Evolutionary conservation across 352 stramenopile genomes (phyloP).

Genomic region (Phytophthora nicotianae): DNA sequence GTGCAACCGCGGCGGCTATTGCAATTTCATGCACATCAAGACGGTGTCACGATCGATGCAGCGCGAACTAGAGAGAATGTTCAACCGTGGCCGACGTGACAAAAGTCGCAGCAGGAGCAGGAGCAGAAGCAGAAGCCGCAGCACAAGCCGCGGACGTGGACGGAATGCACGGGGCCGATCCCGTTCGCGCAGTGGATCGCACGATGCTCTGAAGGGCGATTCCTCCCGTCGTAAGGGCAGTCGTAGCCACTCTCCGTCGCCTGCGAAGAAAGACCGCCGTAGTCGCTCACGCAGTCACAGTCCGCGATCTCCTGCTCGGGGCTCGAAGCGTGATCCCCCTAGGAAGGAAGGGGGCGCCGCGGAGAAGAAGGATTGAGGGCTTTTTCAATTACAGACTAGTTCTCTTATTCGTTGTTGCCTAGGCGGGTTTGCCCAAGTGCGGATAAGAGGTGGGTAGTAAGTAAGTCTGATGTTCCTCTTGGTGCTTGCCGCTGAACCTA

Average conservation of each 20-base stretch:
- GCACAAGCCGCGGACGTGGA: constrained; percentile 37
- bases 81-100: constrained; percentile 61
- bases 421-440: constrained; percentile 13
- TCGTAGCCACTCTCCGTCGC: constrained; percentile 51
- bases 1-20: constrained; percentile 97
- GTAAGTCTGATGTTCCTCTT: constrained; percentile 17
- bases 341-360: constrained; percentile 19
- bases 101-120: constrained; percentile 56
- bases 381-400: constrained; percentile 29
- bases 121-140: constrained; percentile 60
- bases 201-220: constrained; percentile 47
- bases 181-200: constrained; percentile 54
- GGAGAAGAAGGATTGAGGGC: constrained; percentile 37
- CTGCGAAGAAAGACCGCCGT: constrained; percentile 44
- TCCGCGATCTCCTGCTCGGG: constrained; percentile 28
- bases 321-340: constrained; percentile 10
- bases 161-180: constrained; percentile 41
- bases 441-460: constrained; percentile 12
- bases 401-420: constrained; percentile 32
- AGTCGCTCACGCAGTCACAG: constrained; percentile 64
- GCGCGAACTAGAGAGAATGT: constrained; percentile 85
- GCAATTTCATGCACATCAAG: constrained; percentile 99
- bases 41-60: constrained; percentile 87
- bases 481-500: constrained; percentile 17
- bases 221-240: constrained; percentile 50